phyloP scores from a whole-genome alignment of 106 monocot genomes.

The Phalaenopsis aphrodite region DNA sequence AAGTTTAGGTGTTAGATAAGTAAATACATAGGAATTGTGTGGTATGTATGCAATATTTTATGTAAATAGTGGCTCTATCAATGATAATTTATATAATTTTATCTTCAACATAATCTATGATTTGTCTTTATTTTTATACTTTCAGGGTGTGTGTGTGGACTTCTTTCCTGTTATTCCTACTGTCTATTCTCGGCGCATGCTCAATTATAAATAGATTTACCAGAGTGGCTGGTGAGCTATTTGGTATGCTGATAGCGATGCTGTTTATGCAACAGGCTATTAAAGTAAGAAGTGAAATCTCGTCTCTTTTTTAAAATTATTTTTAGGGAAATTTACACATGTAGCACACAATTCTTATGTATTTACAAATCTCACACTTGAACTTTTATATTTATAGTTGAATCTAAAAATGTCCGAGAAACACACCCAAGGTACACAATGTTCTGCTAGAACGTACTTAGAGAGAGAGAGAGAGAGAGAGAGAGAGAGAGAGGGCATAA shows the following conservation, averaged over 20 bases:
- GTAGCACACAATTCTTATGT: too few relatives aligned
- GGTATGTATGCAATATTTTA: too few relatives aligned
- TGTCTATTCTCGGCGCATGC: conserved; percentile 64
- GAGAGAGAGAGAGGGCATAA: too few relatives aligned
- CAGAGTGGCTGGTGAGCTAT: conserved; percentile 58
- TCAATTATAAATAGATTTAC: conserved; percentile 71
- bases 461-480: too few relatives aligned
- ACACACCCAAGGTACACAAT: too few relatives aligned
- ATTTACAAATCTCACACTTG: too few relatives aligned
- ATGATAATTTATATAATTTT: neutral
- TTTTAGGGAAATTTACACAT: too few relatives aligned
- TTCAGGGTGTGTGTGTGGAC: conserved; percentile 69
- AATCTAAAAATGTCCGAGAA: too few relatives aligned
- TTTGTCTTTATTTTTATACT: conserved; percentile 3
- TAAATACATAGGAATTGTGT: too few relatives aligned
- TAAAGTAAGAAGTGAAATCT: conserved; percentile 20
- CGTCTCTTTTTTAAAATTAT: neutral
- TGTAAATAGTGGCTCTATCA: neutral
- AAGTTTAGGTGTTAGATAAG: too few relatives aligned
- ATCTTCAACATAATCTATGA: neutral
- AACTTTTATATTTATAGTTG: too few relatives aligned
- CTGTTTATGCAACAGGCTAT: conserved; percentile 75
- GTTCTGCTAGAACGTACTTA: too few relatives aligned
- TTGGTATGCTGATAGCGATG: conserved; percentile 66
- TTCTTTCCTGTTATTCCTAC: conserved; percentile 41